Percentiles rank a stretch among this genome's conserved stretches.
Evolutionary conservation across 2,329 filamentous ascomycete species (phyloP).

Genomic region (Celoporthe dispersa): DNA sequence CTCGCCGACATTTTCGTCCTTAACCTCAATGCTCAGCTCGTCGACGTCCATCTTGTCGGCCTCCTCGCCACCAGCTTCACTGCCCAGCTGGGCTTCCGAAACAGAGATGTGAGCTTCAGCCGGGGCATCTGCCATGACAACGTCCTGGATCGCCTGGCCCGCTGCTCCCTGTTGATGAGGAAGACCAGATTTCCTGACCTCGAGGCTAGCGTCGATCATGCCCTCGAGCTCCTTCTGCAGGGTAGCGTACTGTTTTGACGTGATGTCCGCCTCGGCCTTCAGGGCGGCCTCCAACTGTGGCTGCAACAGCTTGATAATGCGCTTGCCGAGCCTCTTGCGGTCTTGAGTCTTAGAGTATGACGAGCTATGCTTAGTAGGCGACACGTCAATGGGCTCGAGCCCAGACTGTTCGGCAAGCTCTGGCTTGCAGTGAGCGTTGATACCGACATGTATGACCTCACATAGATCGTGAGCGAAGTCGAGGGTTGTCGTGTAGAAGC

Average conservation of each 20-base stretch:
- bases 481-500: conserved; percentile 62
- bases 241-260: conserved; percentile 69
- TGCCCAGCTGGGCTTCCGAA: conserved; percentile 41
- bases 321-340: conserved; percentile 82
- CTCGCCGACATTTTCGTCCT: conserved; percentile 37
- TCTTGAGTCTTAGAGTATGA: conserved; percentile 73
- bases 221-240: conserved; percentile 75
- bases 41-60: conserved; percentile 36
- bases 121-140: conserved; percentile 57
- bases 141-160: conserved; percentile 49
- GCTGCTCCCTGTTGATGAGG: conserved; percentile 41
- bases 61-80: conserved; percentile 37
- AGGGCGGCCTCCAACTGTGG: conserved; percentile 76
- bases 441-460: conserved; percentile 56
- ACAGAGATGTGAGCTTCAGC: conserved; percentile 53
- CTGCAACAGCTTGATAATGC: conserved; percentile 84
- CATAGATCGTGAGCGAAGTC: conserved; percentile 62
- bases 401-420: conserved; percentile 35
- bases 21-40: conserved; percentile 39
- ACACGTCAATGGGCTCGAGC: conserved; percentile 50
- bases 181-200: conserved; percentile 51
- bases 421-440: conserved; percentile 48
- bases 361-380: conserved; percentile 52
- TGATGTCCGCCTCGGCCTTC: conserved; percentile 80
- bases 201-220: conserved; percentile 71